Conservation (phyloP, 2,329 filamentous ascomycete species). For the Curvularia spicifera region DNA sequence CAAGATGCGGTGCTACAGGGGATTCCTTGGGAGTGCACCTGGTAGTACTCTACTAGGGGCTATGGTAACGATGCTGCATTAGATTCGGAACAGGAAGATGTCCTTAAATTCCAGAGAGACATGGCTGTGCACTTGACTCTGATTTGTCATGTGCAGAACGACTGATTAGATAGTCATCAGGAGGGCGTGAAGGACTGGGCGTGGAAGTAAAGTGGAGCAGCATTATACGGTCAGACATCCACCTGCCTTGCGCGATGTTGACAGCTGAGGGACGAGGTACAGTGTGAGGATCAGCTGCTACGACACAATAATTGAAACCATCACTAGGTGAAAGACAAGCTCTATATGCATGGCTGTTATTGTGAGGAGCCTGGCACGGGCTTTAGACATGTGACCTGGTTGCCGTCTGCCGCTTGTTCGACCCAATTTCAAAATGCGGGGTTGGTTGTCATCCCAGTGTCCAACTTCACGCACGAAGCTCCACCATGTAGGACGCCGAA, state of each 20-base stretch:
- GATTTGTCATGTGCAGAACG: constrained; percentile 6
- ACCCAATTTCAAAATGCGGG: constrained; percentile 8
- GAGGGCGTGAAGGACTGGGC: constrained; percentile 12
- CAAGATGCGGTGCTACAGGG: constrained; percentile 4
- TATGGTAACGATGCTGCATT: constrained; percentile 5
- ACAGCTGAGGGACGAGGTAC: background rate
- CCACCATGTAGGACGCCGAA: constrained; percentile 2
- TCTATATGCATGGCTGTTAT: background rate
- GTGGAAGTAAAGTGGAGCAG: constrained; percentile 9
- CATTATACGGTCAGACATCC: constrained; percentile 6
- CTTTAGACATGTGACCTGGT: background rate
- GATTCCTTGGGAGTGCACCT: constrained; percentile 2
- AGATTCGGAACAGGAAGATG: constrained; percentile 15
- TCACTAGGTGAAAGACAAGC: background rate
- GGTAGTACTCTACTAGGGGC: background rate
- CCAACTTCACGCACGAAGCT: constrained; percentile 1
- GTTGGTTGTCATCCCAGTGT: background rate
- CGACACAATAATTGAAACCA: background rate
- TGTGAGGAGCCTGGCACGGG: no score
- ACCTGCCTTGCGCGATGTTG: constrained; percentile 5
- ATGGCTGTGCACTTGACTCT: constrained; percentile 1
- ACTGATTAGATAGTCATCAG: constrained; percentile 12
- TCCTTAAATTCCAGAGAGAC: background rate
- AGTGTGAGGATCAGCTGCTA: background rate
- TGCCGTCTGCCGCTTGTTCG: background rate